Base-by-base conservation (phyloP, 495 filamentous ascomycete species). In the Bathelium albidoporum region DNA sequence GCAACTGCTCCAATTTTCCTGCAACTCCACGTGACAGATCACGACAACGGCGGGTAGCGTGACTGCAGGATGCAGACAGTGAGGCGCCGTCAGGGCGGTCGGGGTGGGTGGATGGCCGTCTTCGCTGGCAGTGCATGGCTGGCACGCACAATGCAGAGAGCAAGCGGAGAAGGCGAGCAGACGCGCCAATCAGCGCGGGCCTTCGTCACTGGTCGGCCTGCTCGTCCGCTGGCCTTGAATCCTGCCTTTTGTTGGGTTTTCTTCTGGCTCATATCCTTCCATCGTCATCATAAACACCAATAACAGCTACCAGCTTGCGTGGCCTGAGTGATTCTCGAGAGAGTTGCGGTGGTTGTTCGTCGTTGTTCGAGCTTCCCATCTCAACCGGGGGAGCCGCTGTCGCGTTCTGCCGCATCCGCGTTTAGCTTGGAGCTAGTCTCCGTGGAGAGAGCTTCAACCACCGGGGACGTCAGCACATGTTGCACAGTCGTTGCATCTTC, bases 111-210 rank as follows among this genome's bases (percentile, higher is more conserved):
- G 49, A 29, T 55, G 49, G 16, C 22, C 5, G 49, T 55, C 49
- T 55, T 55, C 16, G 49, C 49, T 55, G 49, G 49, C 49, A 55
- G 22, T 55, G 49, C 49, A 55, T 55, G 49, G 49, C 49, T 55
- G 49, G 49, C 49, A 55, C 49, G n/a, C n/a, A 55, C 49, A 24
- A 26, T 55, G 49, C 49, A 55, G 49, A 55, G 2, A 55, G 49
- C 49, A 55, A 55, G 49, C 49, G 49, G 49, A 55, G 49, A 55
- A 55, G 49, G 18, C 44, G 14, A 49, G 12, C 44, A 0, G 11
- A 5, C 9, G 12, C 20, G 49, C 49, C 49, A 55, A 55, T 55
- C 49, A 55, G 22, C 5, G 29, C 24, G 5, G 10, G 9, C 5
- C 24, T 29, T 24, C 9, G 9, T 9, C 9, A 29, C 49, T 55